Percentiles rank a stretch among this genome's conserved stretches.
These are phyloP conservation scores for Phytomonas francai DNA, from an alignment of 208 protist species.

Conservation along the genomic window DNA sequence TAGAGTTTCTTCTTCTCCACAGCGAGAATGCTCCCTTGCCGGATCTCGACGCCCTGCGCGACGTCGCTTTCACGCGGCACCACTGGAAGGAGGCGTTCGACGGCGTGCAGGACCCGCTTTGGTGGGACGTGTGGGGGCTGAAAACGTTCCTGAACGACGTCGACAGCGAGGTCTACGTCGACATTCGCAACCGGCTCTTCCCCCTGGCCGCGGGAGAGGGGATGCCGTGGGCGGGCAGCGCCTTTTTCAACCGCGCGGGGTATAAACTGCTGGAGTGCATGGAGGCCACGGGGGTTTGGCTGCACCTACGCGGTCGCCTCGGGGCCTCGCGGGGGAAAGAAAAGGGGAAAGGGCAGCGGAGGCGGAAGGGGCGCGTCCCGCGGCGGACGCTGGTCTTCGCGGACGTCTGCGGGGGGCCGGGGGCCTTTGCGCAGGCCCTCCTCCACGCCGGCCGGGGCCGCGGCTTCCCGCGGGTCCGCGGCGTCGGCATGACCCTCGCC, in stretches of 20 bases:
- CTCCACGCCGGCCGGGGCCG: conserved; percentile 29
- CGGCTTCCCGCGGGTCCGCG: conserved; percentile 32
- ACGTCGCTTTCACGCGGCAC: conserved; percentile 16
- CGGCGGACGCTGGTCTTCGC: conserved; percentile 50
- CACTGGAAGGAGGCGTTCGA: conserved; percentile 81
- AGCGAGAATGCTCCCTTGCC: conserved; percentile 19
- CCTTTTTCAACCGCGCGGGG: conserved; percentile 84
- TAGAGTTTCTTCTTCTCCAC: conserved; percentile 61
- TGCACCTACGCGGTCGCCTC: too few species aligned
- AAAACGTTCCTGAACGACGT: conserved; percentile 62
- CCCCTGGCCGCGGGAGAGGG: conserved; percentile 43
- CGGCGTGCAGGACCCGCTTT: conserved; percentile 30
- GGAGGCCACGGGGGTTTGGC: conserved; percentile 65
- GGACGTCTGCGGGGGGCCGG: conserved; percentile 87
- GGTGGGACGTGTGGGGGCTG: conserved; percentile 36
- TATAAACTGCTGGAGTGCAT: conserved; percentile 87
- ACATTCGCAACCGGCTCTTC: conserved; percentile 57
- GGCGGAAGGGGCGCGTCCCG: conserved; percentile 13
- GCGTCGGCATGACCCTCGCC: conserved; percentile 82
- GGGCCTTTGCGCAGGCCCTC: conserved; percentile 82
- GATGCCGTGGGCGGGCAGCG: conserved; percentile 18
- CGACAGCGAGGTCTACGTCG: conserved; percentile 27
- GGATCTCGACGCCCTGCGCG: conserved; percentile 20
- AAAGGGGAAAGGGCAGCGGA: conserved; percentile 9
- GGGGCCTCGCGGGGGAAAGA: too few species aligned